Conservation (phyloP, 78 protist genomes). For the Dictyostelium intermedium region DNA sequence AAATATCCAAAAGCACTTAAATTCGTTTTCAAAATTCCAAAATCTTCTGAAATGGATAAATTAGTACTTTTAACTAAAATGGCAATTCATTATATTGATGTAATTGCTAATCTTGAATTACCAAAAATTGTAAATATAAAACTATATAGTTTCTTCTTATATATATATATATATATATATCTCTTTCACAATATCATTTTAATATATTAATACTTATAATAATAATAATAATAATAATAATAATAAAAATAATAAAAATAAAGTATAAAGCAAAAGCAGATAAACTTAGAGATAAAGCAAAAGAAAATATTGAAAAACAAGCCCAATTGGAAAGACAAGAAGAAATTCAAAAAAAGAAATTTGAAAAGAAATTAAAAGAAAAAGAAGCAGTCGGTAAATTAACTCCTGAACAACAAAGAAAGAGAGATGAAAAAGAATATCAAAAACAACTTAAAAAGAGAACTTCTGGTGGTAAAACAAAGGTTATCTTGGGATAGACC, state of each 20-base stretch:
- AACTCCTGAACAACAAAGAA: conserved; percentile 72
- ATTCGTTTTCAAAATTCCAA: conserved; percentile 53
- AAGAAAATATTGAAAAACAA: conserved; percentile 23
- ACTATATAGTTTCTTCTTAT: too few relatives aligned
- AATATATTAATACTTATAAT: too few relatives aligned
- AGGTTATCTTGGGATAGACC: conserved; percentile 33
- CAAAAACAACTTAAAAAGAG: conserved; percentile 54
- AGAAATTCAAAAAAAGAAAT: conserved; percentile 52
- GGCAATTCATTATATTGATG: conserved; percentile 45
- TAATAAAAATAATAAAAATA: neutral
- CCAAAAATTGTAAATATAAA: conserved; percentile 19
- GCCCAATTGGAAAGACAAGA: conserved; percentile 58
- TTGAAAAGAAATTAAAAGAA: conserved; percentile 63
- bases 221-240: too few relatives aligned
- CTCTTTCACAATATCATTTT: too few relatives aligned
- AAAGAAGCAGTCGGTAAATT: conserved; percentile 42
- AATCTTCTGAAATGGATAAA: conserved; percentile 36
- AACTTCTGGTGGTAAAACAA: neutral
- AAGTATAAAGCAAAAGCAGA: conserved; percentile 54
- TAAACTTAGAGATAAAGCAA: conserved; percentile 53
- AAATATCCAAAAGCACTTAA: conserved; percentile 47
- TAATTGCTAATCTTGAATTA: neutral
- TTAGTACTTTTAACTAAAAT: conserved; percentile 16
- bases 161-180: too few relatives aligned
- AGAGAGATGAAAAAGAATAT: conserved; percentile 69